Evolutionary conservation across 345 rosid species (phyloP), one percentile per base, ranked within the genome.

Genomic region (Erucastrum elatum): DNA sequence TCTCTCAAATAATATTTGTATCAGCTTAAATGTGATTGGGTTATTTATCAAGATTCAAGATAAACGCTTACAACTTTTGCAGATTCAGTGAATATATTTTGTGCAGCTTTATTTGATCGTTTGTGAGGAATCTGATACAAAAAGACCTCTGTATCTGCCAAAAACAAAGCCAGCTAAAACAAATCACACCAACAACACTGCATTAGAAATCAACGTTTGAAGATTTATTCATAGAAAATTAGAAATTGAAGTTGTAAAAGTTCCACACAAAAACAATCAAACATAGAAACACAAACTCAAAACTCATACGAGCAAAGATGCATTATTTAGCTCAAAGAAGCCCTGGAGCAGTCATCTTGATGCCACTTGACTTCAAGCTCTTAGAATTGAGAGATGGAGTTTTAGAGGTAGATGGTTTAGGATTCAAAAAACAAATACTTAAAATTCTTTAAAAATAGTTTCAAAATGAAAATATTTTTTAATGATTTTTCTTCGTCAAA

Each of bases 341-440:
- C 93, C 97, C 86, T 95, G 99, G 96, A 46, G 98, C 91, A 10
- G 76, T 84, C 97, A 91, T 89, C 53, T 85, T 44, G 39, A 95
- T 78, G 6, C 84, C 66, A 76, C 88, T 84, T 35, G 89, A 82
- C 76, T 88, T 87, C 88, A 95, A 75, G 85, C 89, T 95, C 82
- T 84, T 86, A 21, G 21, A 21, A 21, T 21, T 21, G 21, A 21
- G 21, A 21, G 21, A 21, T 21, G 21, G 21, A 21, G 21, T 21
- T 21, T 21, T 21, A 21, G 21, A 21, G 21, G 21, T 21, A 21
- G 21, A 21, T 21, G 21, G 21, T 21, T 21, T 21, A 21, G 21
- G 21, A 21, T 21, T 21, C 21, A 21, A 21, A 21, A 21, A 21
- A 21, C 21, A 21, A 21, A 21, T 21, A 21, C 21, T 21, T 21